phyloP scores from a whole-genome alignment of 163 green algal species.

The Prototheca wickerhamii region DNA sequence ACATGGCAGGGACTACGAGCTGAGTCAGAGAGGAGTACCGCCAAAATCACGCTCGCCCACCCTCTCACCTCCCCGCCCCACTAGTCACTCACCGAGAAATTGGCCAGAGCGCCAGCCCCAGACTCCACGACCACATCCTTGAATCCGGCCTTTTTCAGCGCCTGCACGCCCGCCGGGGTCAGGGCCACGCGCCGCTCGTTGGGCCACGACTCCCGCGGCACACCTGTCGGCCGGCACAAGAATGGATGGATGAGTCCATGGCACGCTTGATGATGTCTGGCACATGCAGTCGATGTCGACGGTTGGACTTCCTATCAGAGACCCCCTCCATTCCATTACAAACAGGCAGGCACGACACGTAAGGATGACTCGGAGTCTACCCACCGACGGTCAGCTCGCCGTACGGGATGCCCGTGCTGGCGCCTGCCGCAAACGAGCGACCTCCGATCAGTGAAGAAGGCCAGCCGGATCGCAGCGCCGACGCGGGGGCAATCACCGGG shows the following conservation, averaged over 20 bases:
- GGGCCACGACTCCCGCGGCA: slow-evolving; percentile 54
- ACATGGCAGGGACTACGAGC: too few species aligned
- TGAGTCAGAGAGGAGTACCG: too few species aligned
- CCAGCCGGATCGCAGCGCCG: background rate
- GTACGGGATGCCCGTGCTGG: slow-evolving; percentile 9
- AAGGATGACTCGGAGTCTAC: background rate
- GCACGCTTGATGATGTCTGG: background rate
- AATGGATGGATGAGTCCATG: background rate
- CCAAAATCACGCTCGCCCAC: background rate
- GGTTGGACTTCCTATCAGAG: background rate
- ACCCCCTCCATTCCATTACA: background rate
- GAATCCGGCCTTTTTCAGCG: slow-evolving; percentile 62
- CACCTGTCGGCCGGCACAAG: slow-evolving; percentile 33
- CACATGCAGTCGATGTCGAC: background rate
- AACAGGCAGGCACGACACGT: background rate
- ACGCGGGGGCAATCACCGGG: too few species aligned
- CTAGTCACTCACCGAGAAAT: slow-evolving; percentile 53
- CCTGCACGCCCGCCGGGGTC: slow-evolving; percentile 39
- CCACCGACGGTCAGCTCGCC: slow-evolving; percentile 17
- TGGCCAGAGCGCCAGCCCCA: slow-evolving; percentile 40
- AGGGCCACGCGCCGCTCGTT: slow-evolving; percentile 64
- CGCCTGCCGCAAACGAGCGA: background rate
- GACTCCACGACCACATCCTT: slow-evolving; percentile 44
- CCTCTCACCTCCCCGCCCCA: background rate
- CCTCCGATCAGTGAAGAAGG: background rate